A percentile compares a stretch with the other conserved stretches of the same genome.
These are phyloP conservation scores for Globomyces sp. DNA, from an alignment of 371 early-diverging fungal genomes.

Conservation along the genomic window DNA sequence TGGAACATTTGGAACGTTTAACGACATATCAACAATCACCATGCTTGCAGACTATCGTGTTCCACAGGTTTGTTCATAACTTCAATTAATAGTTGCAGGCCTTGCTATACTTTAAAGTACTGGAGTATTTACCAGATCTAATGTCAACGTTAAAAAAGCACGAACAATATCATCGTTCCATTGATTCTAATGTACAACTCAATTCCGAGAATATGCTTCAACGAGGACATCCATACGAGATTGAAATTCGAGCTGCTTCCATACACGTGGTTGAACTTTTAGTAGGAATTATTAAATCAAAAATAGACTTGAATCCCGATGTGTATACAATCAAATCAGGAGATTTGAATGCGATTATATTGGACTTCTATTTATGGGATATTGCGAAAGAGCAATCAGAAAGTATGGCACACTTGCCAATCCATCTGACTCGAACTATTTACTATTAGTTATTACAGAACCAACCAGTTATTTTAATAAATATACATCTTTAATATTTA, in stretches of 20 bases:
- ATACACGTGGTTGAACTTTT: constrained; percentile 83
- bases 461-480: no score
- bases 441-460: constrained; percentile 55
- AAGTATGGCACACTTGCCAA: constrained; percentile 61
- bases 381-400: constrained; percentile 68
- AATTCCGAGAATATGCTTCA: constrained; percentile 10
- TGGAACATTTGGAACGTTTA: constrained; percentile 57
- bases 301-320: constrained; percentile 26
- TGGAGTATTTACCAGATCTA: constrained; percentile 66
- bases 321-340: not conserved
- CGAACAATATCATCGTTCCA: constrained; percentile 5
- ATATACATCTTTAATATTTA: no score
- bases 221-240: constrained; percentile 61
- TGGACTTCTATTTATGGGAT: constrained; percentile 91
- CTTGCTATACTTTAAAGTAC: constrained; percentile 67
- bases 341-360: constrained; percentile 66
- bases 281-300: constrained; percentile 48
- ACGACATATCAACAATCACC: constrained; percentile 79
- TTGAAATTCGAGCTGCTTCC: constrained; percentile 84
- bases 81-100: constrained; percentile 28
- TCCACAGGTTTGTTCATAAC: constrained; percentile 37
- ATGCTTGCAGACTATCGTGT: constrained; percentile 93
- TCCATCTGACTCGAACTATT: constrained; percentile 76
- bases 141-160: constrained; percentile 35
- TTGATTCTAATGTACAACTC: not conserved